A percentile compares a stretch with the other conserved stretches of the same genome.
Conservation (phyloP, 176 grass and related monocot species). For the Zea luxurians region DNA sequence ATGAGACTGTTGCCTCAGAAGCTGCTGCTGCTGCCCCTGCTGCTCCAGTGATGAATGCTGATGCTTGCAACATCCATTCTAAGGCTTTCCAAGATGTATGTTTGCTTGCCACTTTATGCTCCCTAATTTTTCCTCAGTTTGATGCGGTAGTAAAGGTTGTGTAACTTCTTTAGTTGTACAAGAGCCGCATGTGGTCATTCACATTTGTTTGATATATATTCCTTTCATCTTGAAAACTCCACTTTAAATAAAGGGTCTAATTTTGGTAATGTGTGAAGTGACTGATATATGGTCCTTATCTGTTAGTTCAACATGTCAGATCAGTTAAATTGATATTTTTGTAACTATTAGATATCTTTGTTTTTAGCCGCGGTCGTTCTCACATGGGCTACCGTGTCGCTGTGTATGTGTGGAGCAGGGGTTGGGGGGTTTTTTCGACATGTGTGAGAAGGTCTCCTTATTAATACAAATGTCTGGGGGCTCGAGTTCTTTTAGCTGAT, state of each 20-base stretch:
- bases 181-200: neutral
- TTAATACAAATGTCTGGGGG: too few species aligned
- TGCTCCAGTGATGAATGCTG: conserved; percentile 38
- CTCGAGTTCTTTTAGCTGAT: too few species aligned
- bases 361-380: neutral
- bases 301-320: neutral
- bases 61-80: conserved; percentile 57
- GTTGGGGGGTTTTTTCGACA: too few species aligned
- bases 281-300: too few species aligned
- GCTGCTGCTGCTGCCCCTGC: conserved; percentile 51
- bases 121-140: neutral
- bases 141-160: too few species aligned
- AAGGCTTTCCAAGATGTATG: conserved; percentile 91
- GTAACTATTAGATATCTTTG: neutral
- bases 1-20: conserved; percentile 58
- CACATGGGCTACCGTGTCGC: neutral
- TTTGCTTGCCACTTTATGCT: neutral
- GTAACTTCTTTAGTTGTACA: neutral
- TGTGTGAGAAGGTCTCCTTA: too few species aligned
- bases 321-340: neutral
- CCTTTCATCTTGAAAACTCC: neutral
- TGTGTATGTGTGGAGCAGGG: too few species aligned
- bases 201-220: neutral
- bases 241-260: neutral
- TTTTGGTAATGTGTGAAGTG: neutral